Base-by-base conservation (phyloP, 106 monocot genomes). In the Phalaenopsis aphrodite region DNA sequence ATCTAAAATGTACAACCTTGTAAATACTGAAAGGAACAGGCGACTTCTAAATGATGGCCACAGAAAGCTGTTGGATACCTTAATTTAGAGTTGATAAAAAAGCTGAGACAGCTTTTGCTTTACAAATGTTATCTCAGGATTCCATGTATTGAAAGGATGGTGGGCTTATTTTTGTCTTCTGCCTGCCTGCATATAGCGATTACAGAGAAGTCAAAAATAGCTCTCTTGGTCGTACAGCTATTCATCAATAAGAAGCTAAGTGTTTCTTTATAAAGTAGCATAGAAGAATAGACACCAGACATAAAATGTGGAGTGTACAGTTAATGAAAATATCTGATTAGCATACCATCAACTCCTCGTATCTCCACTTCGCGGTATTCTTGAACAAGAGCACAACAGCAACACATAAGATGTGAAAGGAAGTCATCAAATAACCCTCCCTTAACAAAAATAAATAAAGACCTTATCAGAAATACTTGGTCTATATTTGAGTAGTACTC, bases 301-400 rank as follows among this genome's bases (percentile, higher is more conserved):
- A 2, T 52, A 65, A 65, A 21, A 21, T 6, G 1, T 65, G 64
- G 23, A 30, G 64, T 5, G 39, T 71, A 71, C 1, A 64, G 58
- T 24, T 7, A 5, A 42, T 24, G 30, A 78, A 75, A 68, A 41
- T 49, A 2, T 55, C 42, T 21, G 38, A 77, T 43, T 39, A n/a
- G 41, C 46, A 82, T 87, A 92, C 87, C 84, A 80, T 83, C 56
- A 83, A 75, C 58, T 46, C 90, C 90, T 72, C 90, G 93, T 66
- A 94, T 88, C 88, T 93, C 91, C 55, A 96, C 83, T 81, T 96
- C 96, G 17, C 91, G 89, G 87, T 90, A 91, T 88, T 96, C 96
- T 88, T 96, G 96, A 81, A 96, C 93, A 81, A 96, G 93, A 38
- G 96, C 96, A 79, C 96, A 96, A 78, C 93, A 96, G 58, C 96